Conservation (phyloP, 495 filamentous ascomycete species). For the Hyphodiscus hymeniophilus region DNA sequence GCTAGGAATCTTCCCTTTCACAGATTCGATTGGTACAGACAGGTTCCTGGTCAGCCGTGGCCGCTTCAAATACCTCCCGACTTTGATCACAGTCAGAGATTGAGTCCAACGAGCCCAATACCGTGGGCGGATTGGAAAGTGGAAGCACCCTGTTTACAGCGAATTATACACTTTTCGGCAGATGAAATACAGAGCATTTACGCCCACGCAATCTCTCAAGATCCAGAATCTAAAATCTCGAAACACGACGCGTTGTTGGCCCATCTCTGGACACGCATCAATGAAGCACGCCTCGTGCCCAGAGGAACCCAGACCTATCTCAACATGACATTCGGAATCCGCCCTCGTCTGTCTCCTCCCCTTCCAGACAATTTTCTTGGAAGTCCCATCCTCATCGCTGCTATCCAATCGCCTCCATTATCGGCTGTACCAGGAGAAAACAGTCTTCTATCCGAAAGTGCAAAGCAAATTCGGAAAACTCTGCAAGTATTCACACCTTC, state of each 20-base stretch:
- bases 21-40: constrained; percentile 29
- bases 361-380: constrained; percentile 30
- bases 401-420: constrained; percentile 9
- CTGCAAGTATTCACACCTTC: constrained; percentile 28
- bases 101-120: constrained; percentile 24
- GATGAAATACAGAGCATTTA: constrained; percentile 21
- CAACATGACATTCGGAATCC: constrained; percentile 27
- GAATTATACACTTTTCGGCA: constrained; percentile 28
- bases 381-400: constrained; percentile 24
- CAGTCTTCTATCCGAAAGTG: constrained; percentile 19
- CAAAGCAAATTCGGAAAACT: constrained; percentile 23
- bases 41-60: constrained; percentile 24
- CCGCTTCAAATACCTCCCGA: constrained; percentile 8
- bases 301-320: constrained; percentile 24
- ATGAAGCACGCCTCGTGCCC: constrained; percentile 24
- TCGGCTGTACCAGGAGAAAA: background rate
- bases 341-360: constrained; percentile 25
- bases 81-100: constrained; percentile 16
- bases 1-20: constrained; percentile 28
- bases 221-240: constrained; percentile 18
- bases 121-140: constrained; percentile 32
- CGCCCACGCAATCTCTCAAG: background rate
- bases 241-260: constrained; percentile 31
- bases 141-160: constrained; percentile 20
- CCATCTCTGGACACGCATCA: constrained; percentile 33